Conservation (phyloP, 2,329 filamentous ascomycete species). For the Fusarium sp. region DNA sequence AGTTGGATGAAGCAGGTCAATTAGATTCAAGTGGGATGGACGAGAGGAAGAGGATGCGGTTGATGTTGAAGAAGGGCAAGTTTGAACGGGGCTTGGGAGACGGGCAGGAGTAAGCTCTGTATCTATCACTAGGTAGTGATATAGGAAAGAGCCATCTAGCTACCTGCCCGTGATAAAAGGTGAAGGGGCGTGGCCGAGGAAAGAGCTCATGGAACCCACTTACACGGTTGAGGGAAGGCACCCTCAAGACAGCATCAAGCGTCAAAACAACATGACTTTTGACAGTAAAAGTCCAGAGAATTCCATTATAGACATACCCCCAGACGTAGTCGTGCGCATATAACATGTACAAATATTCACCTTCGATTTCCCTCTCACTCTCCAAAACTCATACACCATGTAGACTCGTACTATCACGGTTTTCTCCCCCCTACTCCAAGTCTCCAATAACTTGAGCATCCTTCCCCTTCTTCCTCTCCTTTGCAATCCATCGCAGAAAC, state of each 20-base stretch:
- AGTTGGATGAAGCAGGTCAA: neutral
- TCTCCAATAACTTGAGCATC: conserved; percentile 23
- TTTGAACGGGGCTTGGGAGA: neutral
- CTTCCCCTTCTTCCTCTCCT: conserved; percentile 50
- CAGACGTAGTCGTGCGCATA: neutral
- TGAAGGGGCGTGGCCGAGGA: neutral
- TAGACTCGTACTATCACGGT: neutral
- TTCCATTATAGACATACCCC: neutral
- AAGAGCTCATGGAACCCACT: neutral
- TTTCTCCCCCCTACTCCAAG: conserved; percentile 6
- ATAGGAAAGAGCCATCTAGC: neutral
- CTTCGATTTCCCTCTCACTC: too few relatives aligned
- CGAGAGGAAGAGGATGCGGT: neutral
- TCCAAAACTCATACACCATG: neutral
- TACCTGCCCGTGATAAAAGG: neutral
- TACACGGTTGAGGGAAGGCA: neutral
- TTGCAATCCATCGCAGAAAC: conserved; percentile 68
- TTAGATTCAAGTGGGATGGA: neutral
- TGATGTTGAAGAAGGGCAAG: neutral
- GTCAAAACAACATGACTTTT: neutral
- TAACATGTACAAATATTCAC: neutral
- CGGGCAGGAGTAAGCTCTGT: neutral
- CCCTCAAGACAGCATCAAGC: neutral
- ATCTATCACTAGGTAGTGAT: neutral
- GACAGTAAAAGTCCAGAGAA: neutral